These are phyloP conservation scores for Aspergillus tanneri DNA, from an alignment of 2,329 filamentous ascomycete species.

Conservation along the genomic window DNA sequence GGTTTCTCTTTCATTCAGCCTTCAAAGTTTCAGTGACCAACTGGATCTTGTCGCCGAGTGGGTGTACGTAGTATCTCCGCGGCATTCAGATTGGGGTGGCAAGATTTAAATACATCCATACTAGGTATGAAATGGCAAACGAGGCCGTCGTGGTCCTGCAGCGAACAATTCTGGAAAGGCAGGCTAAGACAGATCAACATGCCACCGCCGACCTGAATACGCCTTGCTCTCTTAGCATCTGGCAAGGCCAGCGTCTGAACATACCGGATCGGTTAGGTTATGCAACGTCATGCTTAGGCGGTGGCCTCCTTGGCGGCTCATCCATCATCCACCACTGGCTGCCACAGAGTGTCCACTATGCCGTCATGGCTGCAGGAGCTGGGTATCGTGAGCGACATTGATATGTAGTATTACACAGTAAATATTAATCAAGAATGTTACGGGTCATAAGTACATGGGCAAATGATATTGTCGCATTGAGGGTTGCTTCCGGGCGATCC, in stretches of 20 bases:
- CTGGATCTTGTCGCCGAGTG: too few relatives aligned
- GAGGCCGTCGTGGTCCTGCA: constrained; percentile 24
- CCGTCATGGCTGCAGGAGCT: constrained; percentile 3
- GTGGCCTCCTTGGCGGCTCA: neutral
- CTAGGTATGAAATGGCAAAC: constrained; percentile 10
- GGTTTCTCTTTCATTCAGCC: too few relatives aligned
- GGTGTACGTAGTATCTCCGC: too few relatives aligned
- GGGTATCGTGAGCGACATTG: neutral
- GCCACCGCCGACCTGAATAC: constrained; percentile 16
- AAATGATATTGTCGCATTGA: constrained; percentile 1
- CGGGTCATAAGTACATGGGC: neutral
- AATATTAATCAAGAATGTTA: constrained; percentile 4
- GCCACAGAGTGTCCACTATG: neutral
- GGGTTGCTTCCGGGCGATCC: constrained; percentile 10
- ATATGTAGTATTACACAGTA: neutral
- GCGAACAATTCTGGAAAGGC: constrained; percentile 38
- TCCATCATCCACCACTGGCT: neutral
- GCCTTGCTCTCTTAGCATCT: constrained; percentile 3
- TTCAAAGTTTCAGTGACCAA: too few relatives aligned
- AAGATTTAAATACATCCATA: neutral
- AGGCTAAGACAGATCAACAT: constrained; percentile 21
- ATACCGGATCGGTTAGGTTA: neutral
- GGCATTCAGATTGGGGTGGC: too few relatives aligned
- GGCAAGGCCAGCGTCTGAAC: neutral
- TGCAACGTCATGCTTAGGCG: constrained; percentile 2